Conservation (phyloP, 139 green algal genomes). For the Astrephomene gubernaculifera region DNA sequence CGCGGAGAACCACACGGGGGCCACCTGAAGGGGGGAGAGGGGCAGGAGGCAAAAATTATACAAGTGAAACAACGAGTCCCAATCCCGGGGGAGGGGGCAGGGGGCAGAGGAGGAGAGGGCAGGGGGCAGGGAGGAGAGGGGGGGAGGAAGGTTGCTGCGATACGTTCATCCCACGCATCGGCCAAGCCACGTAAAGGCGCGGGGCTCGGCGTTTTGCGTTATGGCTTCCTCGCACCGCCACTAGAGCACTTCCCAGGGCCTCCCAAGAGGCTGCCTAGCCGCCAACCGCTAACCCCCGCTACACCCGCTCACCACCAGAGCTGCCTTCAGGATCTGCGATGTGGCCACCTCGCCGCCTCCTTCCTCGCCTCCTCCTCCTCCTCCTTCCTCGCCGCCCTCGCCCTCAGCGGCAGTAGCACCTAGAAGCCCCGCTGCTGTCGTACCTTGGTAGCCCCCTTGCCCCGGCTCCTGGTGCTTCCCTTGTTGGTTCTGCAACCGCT, state of each 20-base stretch:
- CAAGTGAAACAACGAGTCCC: too few relatives aligned
- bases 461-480: too few relatives aligned
- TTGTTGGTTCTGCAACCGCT: too few relatives aligned
- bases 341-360: neutral
- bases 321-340: slow-evolving; percentile 2
- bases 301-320: slow-evolving; percentile 19
- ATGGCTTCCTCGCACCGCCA: too few relatives aligned
- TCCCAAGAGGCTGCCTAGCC: too few relatives aligned
- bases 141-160: neutral
- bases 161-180: too few relatives aligned
- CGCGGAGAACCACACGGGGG: slow-evolving; percentile 92
- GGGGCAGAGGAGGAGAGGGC: too few relatives aligned
- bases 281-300: too few relatives aligned
- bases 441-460: neutral
- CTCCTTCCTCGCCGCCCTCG: neutral
- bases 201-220: too few relatives aligned
- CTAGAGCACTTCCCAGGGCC: too few relatives aligned
- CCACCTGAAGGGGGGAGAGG: slow-evolving; percentile 59
- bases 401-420: neutral
- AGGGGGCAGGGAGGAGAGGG: neutral
- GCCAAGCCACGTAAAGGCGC: too few relatives aligned
- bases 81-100: slow-evolving; percentile 46
- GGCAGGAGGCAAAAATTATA: neutral
- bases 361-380: neutral
- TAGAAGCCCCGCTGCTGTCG: neutral